phyloP scores from a whole-genome alignment of 345 rosid species.

The Geranium rotundifolium region DNA sequence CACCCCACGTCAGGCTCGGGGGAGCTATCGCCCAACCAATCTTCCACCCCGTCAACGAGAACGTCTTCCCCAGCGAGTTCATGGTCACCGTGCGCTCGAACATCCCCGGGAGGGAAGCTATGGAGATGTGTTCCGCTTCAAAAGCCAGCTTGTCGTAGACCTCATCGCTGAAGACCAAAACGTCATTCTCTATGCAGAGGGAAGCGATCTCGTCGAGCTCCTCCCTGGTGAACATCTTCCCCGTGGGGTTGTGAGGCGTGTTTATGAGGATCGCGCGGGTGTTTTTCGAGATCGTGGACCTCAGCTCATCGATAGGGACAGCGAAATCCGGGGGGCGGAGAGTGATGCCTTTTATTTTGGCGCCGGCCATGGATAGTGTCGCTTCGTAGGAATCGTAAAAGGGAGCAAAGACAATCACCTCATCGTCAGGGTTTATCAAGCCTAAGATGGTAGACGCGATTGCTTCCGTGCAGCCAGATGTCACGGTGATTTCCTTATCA shows the following conservation, averaged over 20 bases:
- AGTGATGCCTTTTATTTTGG: conserved; percentile 63
- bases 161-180: conserved; percentile 73
- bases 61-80: conserved; percentile 93
- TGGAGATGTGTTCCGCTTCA: conserved; percentile 82
- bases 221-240: conserved; percentile 78
- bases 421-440: conserved; percentile 82
- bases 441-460: conserved; percentile 84
- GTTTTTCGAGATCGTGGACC: conserved; percentile 48
- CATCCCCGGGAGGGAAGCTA: conserved; percentile 95
- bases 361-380: conserved; percentile 95
- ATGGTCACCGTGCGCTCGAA: conserved; percentile 74
- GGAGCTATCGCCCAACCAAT: conserved; percentile 97
- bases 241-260: conserved; percentile 91
- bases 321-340: conserved; percentile 73
- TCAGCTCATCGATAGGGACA: conserved; percentile 66
- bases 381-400: conserved; percentile 93
- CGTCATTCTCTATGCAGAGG: conserved; percentile 79
- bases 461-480: conserved; percentile 95
- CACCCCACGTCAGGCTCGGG: conserved; percentile 79
- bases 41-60: conserved; percentile 93
- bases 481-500: conserved; percentile 80
- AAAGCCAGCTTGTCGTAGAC: conserved; percentile 88
- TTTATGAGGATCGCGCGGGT: conserved; percentile 81
- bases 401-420: conserved; percentile 85
- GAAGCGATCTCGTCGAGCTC: conserved; percentile 63